Percentiles rank a stretch among this genome's conserved stretches.
phyloP scores from a whole-genome alignment of 768 basidiomycete genomes.

The Boletellus sp. region DNA sequence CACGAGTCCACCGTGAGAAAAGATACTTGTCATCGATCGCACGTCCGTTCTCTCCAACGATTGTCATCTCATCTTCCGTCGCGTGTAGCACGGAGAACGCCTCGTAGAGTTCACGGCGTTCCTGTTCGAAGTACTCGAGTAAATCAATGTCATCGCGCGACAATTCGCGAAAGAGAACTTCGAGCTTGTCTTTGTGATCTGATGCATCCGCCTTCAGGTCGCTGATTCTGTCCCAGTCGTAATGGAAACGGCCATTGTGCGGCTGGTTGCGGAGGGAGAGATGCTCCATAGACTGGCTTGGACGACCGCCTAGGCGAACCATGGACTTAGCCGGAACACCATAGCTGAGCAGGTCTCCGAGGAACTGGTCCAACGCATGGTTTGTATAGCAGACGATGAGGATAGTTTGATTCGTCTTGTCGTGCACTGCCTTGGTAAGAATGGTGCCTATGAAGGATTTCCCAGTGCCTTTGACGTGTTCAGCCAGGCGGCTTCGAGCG shows the following conservation, averaged over 20 bases:
- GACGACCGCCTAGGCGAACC: conserved; percentile 58
- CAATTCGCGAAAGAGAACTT: not conserved
- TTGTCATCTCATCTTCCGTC: conserved; percentile 41
- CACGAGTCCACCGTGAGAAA: conserved; percentile 43
- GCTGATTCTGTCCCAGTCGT: conserved; percentile 11
- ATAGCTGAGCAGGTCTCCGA: conserved; percentile 55
- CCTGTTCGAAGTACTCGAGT: conserved; percentile 43
- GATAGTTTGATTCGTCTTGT: conserved; percentile 42
- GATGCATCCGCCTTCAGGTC: conserved; percentile 29
- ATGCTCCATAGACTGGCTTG: conserved; percentile 41
- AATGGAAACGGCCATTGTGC: not conserved
- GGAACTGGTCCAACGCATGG: conserved; percentile 68
- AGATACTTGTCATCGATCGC: conserved; percentile 41
- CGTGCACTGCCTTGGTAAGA: conserved; percentile 55
- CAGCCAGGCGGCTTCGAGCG: not conserved
- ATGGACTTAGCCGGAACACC: conserved; percentile 48
- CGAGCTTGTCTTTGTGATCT: conserved; percentile 32
- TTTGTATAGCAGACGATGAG: conserved; percentile 72
- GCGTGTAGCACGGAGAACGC: conserved; percentile 42
- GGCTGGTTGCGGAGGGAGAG: conserved; percentile 37
- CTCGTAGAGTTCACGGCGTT: conserved; percentile 38
- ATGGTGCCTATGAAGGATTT: conserved; percentile 70
- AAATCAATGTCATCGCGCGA: conserved; percentile 31
- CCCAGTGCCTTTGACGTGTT: conserved; percentile 50
- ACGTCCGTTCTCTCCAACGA: conserved; percentile 41